These are phyloP conservation scores for Tephrocybe sp. DNA, from an alignment of 768 basidiomycete species.

Conservation along the genomic window DNA sequence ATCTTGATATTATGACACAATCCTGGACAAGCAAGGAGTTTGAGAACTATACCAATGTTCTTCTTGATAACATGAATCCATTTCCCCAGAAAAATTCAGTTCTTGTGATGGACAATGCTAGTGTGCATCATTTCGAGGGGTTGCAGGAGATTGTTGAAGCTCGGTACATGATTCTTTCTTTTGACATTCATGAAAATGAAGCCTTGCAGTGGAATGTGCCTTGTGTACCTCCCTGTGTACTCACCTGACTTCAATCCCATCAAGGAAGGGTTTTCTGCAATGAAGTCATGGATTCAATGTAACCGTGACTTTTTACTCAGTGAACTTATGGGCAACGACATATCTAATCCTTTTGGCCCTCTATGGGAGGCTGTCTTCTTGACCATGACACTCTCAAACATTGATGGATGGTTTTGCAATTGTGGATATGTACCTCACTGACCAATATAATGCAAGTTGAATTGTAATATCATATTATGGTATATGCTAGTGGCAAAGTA, in stretches of 20 bases:
- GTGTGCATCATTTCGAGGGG: background rate
- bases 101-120: constrained; percentile 33
- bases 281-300: constrained; percentile 22
- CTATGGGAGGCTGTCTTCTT: constrained; percentile 20
- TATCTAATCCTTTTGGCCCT: constrained; percentile 12
- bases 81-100: constrained; percentile 29
- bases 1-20: constrained; percentile 24
- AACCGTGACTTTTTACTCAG: constrained; percentile 7
- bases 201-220: constrained; percentile 14
- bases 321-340: constrained; percentile 12
- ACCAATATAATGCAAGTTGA: background rate
- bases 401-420: constrained; percentile 23
- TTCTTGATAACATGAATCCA: constrained; percentile 31
- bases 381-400: constrained; percentile 17
- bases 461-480: too few species aligned
- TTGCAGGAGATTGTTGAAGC: background rate
- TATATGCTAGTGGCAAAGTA: too few species aligned
- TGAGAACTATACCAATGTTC: constrained; percentile 17
- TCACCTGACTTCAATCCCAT: constrained; percentile 33
- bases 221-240: constrained; percentile 30
- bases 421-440: constrained; percentile 21
- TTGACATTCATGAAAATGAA: constrained; percentile 1
- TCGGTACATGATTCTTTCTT: constrained; percentile 3
- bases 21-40: constrained; percentile 27
- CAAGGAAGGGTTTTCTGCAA: constrained; percentile 28